These are phyloP conservation scores for Plectosphaerella cucumerina DNA, from an alignment of 2,329 filamentous ascomycete genomes.

Conservation along the genomic window DNA sequence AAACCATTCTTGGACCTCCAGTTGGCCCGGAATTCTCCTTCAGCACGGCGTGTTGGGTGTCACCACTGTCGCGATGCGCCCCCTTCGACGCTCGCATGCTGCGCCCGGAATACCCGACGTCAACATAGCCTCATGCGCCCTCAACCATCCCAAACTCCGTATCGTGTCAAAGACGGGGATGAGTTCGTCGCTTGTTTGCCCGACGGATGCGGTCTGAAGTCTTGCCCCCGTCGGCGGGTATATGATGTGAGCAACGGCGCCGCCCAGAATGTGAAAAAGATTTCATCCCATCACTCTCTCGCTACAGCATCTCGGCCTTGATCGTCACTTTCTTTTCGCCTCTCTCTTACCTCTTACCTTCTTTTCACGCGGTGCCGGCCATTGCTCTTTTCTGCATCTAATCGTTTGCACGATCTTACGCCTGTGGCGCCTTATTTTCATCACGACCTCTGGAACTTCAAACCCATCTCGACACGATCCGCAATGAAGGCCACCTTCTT, in stretches of 20 bases:
- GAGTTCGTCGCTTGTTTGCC: conserved; percentile 6
- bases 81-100: background rate
- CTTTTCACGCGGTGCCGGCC: conserved; percentile 9
- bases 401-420: conserved; percentile 2
- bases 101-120: conserved; percentile 1
- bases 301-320: background rate
- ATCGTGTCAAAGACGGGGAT: conserved; percentile 1
- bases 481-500: conserved; percentile 8
- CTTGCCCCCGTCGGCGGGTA: background rate
- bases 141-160: background rate
- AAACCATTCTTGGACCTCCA: background rate
- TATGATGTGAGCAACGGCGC: background rate
- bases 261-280: background rate
- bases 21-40: conserved; percentile 2
- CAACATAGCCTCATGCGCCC: background rate
- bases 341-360: background rate
- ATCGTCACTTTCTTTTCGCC: background rate
- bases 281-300: background rate
- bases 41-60: conserved; percentile 2
- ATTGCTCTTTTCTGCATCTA: conserved; percentile 7
- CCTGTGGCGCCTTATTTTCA: background rate
- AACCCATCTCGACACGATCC: background rate
- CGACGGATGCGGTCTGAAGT: conserved; percentile 7
- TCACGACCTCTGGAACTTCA: background rate
- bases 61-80: conserved; percentile 2